Base-by-base conservation (phyloP, 352 stramenopile species). In the Globisporangium takayamanum region DNA sequence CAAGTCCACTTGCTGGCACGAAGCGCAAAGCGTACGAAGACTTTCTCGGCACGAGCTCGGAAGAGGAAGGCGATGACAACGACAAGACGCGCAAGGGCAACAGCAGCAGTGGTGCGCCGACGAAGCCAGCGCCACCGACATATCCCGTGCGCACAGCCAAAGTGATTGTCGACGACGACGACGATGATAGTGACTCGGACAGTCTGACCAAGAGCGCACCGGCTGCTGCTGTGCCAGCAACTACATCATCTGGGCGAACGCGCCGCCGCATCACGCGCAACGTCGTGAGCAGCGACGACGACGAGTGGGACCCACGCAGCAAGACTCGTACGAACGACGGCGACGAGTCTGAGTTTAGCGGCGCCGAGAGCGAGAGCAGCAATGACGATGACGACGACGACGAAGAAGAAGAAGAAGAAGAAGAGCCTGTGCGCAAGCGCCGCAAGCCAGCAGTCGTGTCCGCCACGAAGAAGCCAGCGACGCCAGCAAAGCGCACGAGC, bases 141-240 rank as follows among this genome's bases (percentile, higher is more conserved):
- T 55, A 53, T 18, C 44, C 60, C 30, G 12, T 26, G 11, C 56
- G 33, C 15, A 28, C 54, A 2, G 41, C 51, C 15, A 88, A 85
- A 54, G 53, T 94, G 18, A 74, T 94, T 25, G 70, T 93, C 45
- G 69, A 84, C 53, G 78, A 94, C 53, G 87, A 94, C 30, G 84
- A 96, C 30, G 47, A 94, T 28, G 80, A 94, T 20, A 84, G 94
- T 22, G 83, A 96, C 41, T 87, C 68, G 39, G 70, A 88, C 44
- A 66, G 70, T 20, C 33, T 7, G 33, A 10, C 33, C 8, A 12
- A 10, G 33, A 39, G 33, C 33, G 20, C 22, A 25, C 28, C 25
- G 11, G 18, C 42, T 3, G 11, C 16, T 59, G 65, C n/a, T 20
- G 26, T 47, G 7, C 20, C 22, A 12, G 16, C 57, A 41, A 47